Evolutionary conservation across 2,329 filamentous ascomycete species (phyloP), one percentile per base, ranked within the genome.

Genomic region (Aspergillus sp.): DNA sequence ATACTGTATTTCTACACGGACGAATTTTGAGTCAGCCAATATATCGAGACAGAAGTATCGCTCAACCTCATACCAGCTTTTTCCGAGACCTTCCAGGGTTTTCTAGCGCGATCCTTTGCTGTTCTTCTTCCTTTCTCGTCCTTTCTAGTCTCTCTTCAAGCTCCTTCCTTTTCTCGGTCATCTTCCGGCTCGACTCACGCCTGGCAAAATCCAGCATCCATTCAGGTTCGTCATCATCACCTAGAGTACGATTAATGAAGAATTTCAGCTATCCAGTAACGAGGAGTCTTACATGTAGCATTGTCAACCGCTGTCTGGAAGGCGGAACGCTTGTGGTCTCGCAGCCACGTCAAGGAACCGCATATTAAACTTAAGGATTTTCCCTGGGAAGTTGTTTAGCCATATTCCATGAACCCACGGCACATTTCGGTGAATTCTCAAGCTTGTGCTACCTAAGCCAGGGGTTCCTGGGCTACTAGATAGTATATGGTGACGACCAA

Each of bases 311-410:
- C 65, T 72, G 83, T 74, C 80, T 89, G 76, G 80, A 89, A 76
- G 62, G 74, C 67, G 70, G 81, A 73, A 76, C 87, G 81, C 74
- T 96, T 94, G 77, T 93, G 86, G 59, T 91, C 86, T 51, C 93
- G 88, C n/a, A 97, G 82, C 93, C 93, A 97, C 2, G 92, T 96
- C 69, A 97, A 76, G 5, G 92, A 89, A 43, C 89, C 90, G 72
- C 93, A 97, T 64, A 97, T 95, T 28, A 97, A 82, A 65, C 93
- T 97, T 48, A 97, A 78, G 1, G 93, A 97, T 83, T 97, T 97
- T 48, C 93, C 93, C 82, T 90, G 64, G 9, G 23, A 49, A 58
- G 52, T 59, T 55, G 38, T 59, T 36, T 15, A 55, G 38, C 30
- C 2, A 10, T n/a, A 8, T 23, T 15, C 15, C 21, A n/a, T 30